Conservation (phyloP, 1,284 basidiomycete species). For the Tranzscheliella williamsii region DNA sequence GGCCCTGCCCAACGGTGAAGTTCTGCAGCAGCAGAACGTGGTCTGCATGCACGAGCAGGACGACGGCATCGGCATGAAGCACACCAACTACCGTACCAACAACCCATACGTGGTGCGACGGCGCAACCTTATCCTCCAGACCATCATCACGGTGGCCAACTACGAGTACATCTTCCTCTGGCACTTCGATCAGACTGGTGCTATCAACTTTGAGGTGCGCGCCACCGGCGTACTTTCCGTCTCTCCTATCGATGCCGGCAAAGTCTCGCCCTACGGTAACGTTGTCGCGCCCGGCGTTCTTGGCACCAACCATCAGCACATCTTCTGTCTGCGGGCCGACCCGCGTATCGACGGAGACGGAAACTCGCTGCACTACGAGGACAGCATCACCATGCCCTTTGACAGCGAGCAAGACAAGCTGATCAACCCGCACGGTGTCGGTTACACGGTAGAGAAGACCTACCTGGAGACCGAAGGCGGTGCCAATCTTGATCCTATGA, state of each 20-base stretch:
- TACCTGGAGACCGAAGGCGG: slow-evolving; percentile 53
- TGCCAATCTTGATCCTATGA: slow-evolving; percentile 10
- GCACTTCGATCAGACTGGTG: slow-evolving; percentile 74
- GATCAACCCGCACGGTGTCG: slow-evolving; percentile 59
- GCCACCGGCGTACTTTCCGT: slow-evolving; percentile 75
- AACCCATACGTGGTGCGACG: slow-evolving; percentile 78
- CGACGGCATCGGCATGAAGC: slow-evolving; percentile 67
- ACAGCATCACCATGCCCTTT: slow-evolving; percentile 61
- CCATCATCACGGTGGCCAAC: slow-evolving; percentile 85
- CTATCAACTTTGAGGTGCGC: slow-evolving; percentile 77
- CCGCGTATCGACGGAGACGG: slow-evolving; percentile 87
- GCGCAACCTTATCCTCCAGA: slow-evolving; percentile 79
- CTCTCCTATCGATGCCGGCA: slow-evolving; percentile 41
- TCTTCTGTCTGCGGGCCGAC: slow-evolving; percentile 78
- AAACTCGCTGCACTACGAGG: slow-evolving; percentile 69
- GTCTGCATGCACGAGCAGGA: slow-evolving; percentile 93
- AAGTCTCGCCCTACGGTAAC: slow-evolving; percentile 69
- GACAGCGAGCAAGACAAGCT: slow-evolving; percentile 58
- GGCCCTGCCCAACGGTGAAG: slow-evolving; percentile 52
- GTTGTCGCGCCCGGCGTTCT: slow-evolving; percentile 81
- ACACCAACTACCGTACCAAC: slow-evolving; percentile 75
- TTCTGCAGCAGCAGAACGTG: slow-evolving; percentile 65
- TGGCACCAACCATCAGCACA: slow-evolving; percentile 88
- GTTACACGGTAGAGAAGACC: slow-evolving; percentile 60
- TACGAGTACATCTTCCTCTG: slow-evolving; percentile 83